phyloP scores from a whole-genome alignment of 495 filamentous ascomycete species.

The Elaphomyces granulatus region DNA sequence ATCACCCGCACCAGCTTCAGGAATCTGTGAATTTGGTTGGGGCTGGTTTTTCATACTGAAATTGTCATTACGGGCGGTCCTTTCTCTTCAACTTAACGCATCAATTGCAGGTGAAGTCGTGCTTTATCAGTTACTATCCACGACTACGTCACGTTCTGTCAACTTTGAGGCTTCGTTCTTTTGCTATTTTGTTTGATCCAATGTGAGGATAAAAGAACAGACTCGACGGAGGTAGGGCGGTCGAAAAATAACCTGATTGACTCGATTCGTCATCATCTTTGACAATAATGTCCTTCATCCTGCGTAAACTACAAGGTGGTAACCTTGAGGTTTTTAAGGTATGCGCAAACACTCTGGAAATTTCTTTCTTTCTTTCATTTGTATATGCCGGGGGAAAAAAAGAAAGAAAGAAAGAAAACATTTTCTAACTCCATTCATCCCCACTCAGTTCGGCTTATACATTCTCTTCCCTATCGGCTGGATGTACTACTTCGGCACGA shows the following conservation, averaged over 20 bases:
- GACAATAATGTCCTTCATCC: slow-evolving; percentile 24
- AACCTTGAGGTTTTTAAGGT: slow-evolving; percentile 98
- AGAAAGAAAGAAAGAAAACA: not conserved
- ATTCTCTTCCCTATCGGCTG: slow-evolving; percentile 96
- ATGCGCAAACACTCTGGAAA: slow-evolving; percentile 16
- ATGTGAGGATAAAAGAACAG: too few relatives aligned
- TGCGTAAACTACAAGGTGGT: slow-evolving; percentile 47
- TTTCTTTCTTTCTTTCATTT: too few relatives aligned
- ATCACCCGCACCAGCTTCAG: too few relatives aligned
- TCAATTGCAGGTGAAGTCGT: not conserved
- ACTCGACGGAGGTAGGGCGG: not conserved
- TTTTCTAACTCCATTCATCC: slow-evolving; percentile 1
- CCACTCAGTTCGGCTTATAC: slow-evolving; percentile 79
- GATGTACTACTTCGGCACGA: slow-evolving; percentile 99
- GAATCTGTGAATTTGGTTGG: too few relatives aligned
- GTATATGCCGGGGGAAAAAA: too few relatives aligned
- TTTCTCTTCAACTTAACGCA: not conserved
- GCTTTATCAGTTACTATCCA: not conserved
- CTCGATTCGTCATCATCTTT: too few relatives aligned
- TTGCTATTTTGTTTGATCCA: too few relatives aligned
- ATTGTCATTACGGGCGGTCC: not conserved
- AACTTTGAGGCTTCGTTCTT: too few relatives aligned
- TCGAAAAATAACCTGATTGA: too few relatives aligned
- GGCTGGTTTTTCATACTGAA: too few relatives aligned
- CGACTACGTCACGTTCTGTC: too few relatives aligned